Evolutionary conservation across 305 asterid genomes (phyloP).

Genomic region (Fraxinus paxiana): DNA sequence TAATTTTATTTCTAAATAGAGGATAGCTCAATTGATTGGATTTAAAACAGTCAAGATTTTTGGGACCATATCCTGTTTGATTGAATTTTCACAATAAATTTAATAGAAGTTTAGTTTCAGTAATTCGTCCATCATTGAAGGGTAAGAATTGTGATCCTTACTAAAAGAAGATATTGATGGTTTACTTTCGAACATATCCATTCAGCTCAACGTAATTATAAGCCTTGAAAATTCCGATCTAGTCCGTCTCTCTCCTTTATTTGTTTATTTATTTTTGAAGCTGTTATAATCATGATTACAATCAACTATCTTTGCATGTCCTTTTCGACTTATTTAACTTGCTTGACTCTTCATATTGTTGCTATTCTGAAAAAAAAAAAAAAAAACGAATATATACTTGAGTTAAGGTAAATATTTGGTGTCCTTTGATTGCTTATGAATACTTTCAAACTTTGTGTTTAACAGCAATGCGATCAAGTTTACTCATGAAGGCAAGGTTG

Average conservation of each 20-base stretch:
- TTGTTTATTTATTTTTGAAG: neutral
- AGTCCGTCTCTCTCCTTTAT: neutral
- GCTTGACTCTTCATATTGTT: neutral
- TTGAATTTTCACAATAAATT: neutral
- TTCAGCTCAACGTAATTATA: neutral
- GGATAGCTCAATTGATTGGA: neutral
- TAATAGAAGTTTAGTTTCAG: neutral
- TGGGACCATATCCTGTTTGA: neutral
- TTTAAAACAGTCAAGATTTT: neutral
- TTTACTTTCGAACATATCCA: neutral
- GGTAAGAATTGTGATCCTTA: neutral
- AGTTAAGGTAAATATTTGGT: neutral
- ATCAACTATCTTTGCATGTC: neutral
- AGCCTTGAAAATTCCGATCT: neutral
- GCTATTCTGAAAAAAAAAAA: neutral
- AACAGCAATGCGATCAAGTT: constrained; percentile 83
- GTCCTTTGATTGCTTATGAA: neutral
- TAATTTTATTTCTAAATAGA: neutral
- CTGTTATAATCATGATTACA: neutral
- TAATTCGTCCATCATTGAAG: neutral
- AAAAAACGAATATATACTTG: neutral
- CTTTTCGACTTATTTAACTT: neutral
- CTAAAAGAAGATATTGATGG: neutral
- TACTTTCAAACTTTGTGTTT: constrained; percentile 2
- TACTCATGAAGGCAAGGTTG: constrained; percentile 88